Conservation (phyloP, 352 stramenopile species). For the Pythium pectinolyticum region DNA sequence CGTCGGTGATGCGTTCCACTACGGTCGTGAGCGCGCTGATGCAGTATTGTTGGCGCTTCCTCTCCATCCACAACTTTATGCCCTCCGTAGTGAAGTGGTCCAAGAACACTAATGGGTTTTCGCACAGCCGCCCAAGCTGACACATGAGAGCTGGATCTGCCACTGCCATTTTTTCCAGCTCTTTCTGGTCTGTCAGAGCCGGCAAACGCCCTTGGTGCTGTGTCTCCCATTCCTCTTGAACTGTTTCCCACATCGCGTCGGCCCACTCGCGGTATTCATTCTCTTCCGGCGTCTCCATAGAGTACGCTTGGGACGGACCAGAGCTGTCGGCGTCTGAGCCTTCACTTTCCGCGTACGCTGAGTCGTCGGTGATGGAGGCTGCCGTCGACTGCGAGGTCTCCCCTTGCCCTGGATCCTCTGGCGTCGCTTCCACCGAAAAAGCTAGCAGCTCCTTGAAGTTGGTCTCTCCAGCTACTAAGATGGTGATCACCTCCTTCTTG, state of each 20-base stretch:
- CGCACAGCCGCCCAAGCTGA: neutral
- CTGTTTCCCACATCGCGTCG: neutral
- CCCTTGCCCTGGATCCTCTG: too few species aligned
- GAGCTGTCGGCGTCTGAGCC: neutral
- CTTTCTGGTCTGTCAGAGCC: neutral
- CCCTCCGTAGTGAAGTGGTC: neutral
- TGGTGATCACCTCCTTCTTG: neutral
- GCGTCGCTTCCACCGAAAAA: neutral
- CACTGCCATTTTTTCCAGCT: neutral
- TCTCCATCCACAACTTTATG: neutral
- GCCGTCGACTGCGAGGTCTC: too few species aligned
- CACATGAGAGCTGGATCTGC: neutral
- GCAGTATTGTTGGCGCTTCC: neutral
- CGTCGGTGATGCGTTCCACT: neutral
- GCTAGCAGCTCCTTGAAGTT: neutral
- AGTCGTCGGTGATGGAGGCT: too few species aligned
- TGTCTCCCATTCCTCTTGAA: neutral
- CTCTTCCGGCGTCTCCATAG: neutral
- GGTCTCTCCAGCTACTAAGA: neutral
- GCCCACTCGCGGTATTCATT: neutral
- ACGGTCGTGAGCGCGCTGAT: neutral
- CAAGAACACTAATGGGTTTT: neutral
- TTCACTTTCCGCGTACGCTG: too few species aligned
- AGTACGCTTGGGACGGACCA: neutral
- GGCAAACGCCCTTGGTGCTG: neutral